A percentile compares a stretch with the other conserved stretches of the same genome.
Evolutionary conservation across 495 filamentous ascomycete genomes (phyloP).

Genomic region (Penicillium maclennaniae): DNA sequence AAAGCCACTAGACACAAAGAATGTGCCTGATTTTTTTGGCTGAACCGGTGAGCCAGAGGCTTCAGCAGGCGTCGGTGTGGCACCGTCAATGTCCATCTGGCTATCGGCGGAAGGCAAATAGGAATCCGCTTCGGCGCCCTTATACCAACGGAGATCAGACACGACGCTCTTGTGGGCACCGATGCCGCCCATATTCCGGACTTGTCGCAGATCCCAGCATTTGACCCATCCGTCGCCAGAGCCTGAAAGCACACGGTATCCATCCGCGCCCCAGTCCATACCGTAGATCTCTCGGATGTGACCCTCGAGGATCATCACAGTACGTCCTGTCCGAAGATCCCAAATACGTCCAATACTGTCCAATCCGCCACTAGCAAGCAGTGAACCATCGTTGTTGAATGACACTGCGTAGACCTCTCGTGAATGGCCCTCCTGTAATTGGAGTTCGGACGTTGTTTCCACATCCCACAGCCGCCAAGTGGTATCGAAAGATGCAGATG

Average conservation of each 20-base stretch:
- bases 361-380: constrained; percentile 83
- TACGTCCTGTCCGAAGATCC: constrained; percentile 92
- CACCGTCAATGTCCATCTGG: constrained; percentile 54
- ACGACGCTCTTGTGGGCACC: constrained; percentile 91
- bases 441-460: constrained; percentile 73
- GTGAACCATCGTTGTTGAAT: constrained; percentile 86
- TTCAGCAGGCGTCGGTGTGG: constrained; percentile 12
- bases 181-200: constrained; percentile 74
- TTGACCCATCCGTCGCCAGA: constrained; percentile 96
- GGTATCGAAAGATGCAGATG: constrained; percentile 91
- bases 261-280: constrained; percentile 88
- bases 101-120: constrained; percentile 54
- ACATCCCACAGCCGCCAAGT: constrained; percentile 98
- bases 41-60: constrained; percentile 18
- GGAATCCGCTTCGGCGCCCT: constrained; percentile 69
- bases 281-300: constrained; percentile 92
- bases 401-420: constrained; percentile 83
- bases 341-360: constrained; percentile 95
- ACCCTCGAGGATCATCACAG: constrained; percentile 92
- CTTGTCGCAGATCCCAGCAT: constrained; percentile 93
- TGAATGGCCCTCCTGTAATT: constrained; percentile 92
- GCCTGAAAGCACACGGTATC: constrained; percentile 80
- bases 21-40: constrained; percentile 74
- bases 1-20: constrained; percentile 86
- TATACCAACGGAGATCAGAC: constrained; percentile 90